phyloP scores from a whole-genome alignment of 2,329 filamentous ascomycete genomes.

The Fusarium luffae region DNA sequence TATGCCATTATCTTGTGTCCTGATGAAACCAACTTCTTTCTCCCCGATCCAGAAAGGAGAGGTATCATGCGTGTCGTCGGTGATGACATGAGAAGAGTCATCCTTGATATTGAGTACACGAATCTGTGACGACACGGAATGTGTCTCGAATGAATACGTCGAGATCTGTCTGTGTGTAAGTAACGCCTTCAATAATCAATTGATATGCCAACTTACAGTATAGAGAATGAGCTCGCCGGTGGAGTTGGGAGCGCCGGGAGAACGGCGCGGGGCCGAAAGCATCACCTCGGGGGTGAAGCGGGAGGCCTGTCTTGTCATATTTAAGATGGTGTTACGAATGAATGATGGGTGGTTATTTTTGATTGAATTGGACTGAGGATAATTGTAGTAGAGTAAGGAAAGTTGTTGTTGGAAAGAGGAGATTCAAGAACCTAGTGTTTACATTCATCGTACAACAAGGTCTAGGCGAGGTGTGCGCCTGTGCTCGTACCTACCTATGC shows the following conservation, averaged over 20 bases:
- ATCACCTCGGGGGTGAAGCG: constrained; percentile 83
- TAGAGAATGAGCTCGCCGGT: constrained; percentile 73
- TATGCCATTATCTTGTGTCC: constrained; percentile 58
- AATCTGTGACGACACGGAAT: constrained; percentile 75
- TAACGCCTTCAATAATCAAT: background rate
- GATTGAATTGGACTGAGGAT: background rate
- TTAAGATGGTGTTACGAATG: constrained; percentile 25
- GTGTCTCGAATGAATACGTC: constrained; percentile 82
- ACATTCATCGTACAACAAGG: constrained; percentile 33
- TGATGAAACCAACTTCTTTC: constrained; percentile 68
- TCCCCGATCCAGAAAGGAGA: constrained; percentile 83
- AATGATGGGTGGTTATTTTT: background rate
- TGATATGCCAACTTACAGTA: constrained; percentile 57
- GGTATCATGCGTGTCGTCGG: constrained; percentile 70
- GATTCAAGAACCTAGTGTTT: constrained; percentile 11
- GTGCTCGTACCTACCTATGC: background rate
- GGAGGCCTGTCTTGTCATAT: constrained; percentile 76
- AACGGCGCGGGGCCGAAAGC: constrained; percentile 79
- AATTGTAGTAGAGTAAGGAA: background rate
- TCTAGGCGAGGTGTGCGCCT: background rate
- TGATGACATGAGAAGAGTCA: constrained; percentile 73
- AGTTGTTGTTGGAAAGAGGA: constrained; percentile 5
- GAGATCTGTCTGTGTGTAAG: constrained; percentile 60
- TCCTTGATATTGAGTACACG: constrained; percentile 76
- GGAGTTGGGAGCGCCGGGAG: constrained; percentile 75